A percentile compares a stretch with the other conserved stretches of the same genome.
Conservation (phyloP, 306 rosid species). For the Oemleria cerasiformis region DNA sequence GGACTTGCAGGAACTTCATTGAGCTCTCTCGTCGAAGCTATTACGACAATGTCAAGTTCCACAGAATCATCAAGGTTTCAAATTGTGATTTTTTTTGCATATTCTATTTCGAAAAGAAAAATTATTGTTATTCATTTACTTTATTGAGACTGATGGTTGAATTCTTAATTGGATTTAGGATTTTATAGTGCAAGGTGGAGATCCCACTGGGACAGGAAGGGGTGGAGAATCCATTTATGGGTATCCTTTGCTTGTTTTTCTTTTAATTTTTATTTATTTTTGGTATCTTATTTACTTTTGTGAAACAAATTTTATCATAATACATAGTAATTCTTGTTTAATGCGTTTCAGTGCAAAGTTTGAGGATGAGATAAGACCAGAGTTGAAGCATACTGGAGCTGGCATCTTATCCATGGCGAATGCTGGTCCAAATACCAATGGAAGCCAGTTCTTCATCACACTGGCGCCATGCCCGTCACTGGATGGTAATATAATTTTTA, state of each 20-base stretch:
- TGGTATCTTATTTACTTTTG: not conserved
- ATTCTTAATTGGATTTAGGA: conserved; percentile 53
- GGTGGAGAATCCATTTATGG: conserved; percentile 99
- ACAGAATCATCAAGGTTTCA: conserved; percentile 88
- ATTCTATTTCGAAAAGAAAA: not conserved
- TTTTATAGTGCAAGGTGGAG: conserved; percentile 97
- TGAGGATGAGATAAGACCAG: conserved; percentile 84
- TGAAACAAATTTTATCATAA: not conserved
- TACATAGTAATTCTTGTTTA: not conserved
- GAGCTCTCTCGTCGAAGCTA: conserved; percentile 94
- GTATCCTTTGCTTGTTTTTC: conserved; percentile 29
- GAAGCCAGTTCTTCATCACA: conserved; percentile 95
- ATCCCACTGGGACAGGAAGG: conserved; percentile 99
- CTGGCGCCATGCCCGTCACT: conserved; percentile 92
- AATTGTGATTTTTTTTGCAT: not conserved
- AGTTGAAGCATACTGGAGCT: conserved; percentile 98
- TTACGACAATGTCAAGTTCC: conserved; percentile 89
- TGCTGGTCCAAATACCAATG: conserved; percentile 91
- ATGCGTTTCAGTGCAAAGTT: conserved; percentile 58
- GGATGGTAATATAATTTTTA: conserved; percentile 59
- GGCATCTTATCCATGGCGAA: conserved; percentile 98
- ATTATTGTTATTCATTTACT: too few species aligned
- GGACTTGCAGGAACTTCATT: conserved; percentile 92
- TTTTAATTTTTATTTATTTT: not conserved
- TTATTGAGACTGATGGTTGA: not conserved